Base-by-base conservation (phyloP, 371 early-diverging fungal genomes). In the Apophysomyces ossiformis region DNA sequence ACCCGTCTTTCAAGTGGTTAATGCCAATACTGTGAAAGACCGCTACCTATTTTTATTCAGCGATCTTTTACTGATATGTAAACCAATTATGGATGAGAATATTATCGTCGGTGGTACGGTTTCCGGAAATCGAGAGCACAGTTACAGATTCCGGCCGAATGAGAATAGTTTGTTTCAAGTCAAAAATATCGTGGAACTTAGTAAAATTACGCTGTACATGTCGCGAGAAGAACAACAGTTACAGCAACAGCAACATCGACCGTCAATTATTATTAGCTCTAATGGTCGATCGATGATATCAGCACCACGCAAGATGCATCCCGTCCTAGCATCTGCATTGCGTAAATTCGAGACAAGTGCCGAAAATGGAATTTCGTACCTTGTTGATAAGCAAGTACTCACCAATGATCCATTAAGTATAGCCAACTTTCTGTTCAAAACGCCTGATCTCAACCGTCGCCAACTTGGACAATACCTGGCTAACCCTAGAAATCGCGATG, bases 381-480 rank as follows among this genome's bases (percentile, higher is more conserved):
- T 94, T 63, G 79, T 93, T 35, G 85, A 90, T 57, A 91, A 90
- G 64, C 78, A 88, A 15, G 85, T 91, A 11, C 74, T 95, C 12
- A 85, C 85, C 0, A 78, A 88, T 11, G 88, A 87, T 16, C 88
- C 93, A 0, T 74, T 88, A 36, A 86, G 82, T n/a, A 89, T 93
- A n/a, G 94, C 94, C 21, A 85, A 88, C 12, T 95, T 95, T 65
- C 67, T 96, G 58, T 89, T 93, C 79, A 87, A 90, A 45, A 92
- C 93, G 35, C 91, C 93, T 0, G 88, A 90, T 63, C 84, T 95
- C 11, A 88, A 83, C 63, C 86, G 92, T n/a, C 75, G 87, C 0
- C 91, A 92, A 68, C 74, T 96, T 8, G 97, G 96, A 0, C 65
- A 74, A 26, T 88, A 81, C 37, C 60, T 88, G 1, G 70, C 84